Evolutionary conservation across 768 basidiomycete genomes (phyloP).

Genomic region (Chiua virens): DNA sequence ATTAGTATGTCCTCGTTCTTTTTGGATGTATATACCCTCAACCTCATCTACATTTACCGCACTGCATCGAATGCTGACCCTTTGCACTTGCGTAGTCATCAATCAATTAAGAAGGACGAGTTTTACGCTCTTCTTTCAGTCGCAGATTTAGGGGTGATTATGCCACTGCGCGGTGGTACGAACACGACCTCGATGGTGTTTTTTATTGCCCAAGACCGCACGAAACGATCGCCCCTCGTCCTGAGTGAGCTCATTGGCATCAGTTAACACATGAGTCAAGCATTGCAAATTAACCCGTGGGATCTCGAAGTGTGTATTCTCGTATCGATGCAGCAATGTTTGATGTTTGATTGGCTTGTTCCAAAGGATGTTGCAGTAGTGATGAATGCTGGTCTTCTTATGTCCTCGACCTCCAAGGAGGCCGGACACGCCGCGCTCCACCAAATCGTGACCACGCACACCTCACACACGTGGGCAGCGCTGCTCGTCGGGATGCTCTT

Average conservation of each 20-base stretch:
- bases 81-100: conserved; percentile 62
- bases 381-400: conserved; percentile 84
- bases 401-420: conserved; percentile 75
- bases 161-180: conserved; percentile 96
- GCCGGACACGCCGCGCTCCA: conserved; percentile 73
- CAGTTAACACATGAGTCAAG: conserved; percentile 85
- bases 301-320: conserved; percentile 70
- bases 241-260: conserved; percentile 99
- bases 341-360: not conserved
- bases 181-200: conserved; percentile 99
- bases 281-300: conserved; percentile 94
- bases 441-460: conserved; percentile 87
- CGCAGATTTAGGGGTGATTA: conserved; percentile 93
- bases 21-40: not conserved
- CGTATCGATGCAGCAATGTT: not conserved
- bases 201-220: conserved; percentile 87
- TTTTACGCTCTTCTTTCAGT: conserved; percentile 94
- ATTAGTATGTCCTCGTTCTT: conserved; percentile 73
- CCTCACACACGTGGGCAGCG: conserved; percentile 93
- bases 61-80: not conserved
- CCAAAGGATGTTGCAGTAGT: conserved; percentile 78
- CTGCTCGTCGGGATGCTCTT: conserved; percentile 87
- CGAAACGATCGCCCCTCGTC: conserved; percentile 83
- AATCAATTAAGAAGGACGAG: conserved; percentile 95
- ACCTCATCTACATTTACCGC: too few relatives aligned